Conservation (phyloP, 768 basidiomycete genomes). For the Dentipellis sp. region DNA sequence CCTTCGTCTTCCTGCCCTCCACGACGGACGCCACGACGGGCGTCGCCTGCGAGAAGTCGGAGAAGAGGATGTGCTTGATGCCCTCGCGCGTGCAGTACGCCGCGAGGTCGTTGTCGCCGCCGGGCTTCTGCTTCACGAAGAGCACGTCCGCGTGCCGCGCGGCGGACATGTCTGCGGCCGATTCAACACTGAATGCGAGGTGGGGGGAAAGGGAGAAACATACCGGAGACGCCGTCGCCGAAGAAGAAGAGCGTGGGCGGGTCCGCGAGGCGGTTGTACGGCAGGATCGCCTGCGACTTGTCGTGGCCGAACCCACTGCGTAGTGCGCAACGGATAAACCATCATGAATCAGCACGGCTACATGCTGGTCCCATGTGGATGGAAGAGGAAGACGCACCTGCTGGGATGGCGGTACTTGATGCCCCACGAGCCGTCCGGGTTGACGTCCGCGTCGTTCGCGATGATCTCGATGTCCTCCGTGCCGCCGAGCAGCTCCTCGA, state of each 20-base stretch:
- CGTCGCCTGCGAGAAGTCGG: conserved; percentile 57
- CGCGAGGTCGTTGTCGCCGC: conserved; percentile 80
- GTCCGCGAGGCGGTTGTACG: conserved; percentile 62
- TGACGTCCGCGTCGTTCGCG: conserved; percentile 76
- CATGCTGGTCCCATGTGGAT: background rate
- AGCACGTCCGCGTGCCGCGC: conserved; percentile 87
- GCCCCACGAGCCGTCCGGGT: conserved; percentile 62
- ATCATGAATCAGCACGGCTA: background rate
- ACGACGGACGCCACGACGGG: conserved; percentile 60
- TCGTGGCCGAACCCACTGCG: conserved; percentile 86
- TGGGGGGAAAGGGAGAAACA: conserved; percentile 16
- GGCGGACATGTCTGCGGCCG: conserved; percentile 84
- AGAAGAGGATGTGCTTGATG: conserved; percentile 75
- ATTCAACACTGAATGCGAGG: no score
- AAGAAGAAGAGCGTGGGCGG: conserved; percentile 92
- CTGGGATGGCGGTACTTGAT: conserved; percentile 86
- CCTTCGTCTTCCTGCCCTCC: conserved; percentile 50
- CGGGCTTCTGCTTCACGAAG: conserved; percentile 81
- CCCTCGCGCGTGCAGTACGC: conserved; percentile 71
- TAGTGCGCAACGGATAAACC: background rate
- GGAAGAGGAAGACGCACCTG: conserved; percentile 36
- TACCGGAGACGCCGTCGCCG: conserved; percentile 94
- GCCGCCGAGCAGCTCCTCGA: conserved; percentile 72
- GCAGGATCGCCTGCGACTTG: conserved; percentile 90
- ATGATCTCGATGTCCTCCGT: conserved; percentile 81